These are phyloP conservation scores for Pouteria glomerata DNA, from an alignment of 148 eudicot genomes.

Conservation along the genomic window DNA sequence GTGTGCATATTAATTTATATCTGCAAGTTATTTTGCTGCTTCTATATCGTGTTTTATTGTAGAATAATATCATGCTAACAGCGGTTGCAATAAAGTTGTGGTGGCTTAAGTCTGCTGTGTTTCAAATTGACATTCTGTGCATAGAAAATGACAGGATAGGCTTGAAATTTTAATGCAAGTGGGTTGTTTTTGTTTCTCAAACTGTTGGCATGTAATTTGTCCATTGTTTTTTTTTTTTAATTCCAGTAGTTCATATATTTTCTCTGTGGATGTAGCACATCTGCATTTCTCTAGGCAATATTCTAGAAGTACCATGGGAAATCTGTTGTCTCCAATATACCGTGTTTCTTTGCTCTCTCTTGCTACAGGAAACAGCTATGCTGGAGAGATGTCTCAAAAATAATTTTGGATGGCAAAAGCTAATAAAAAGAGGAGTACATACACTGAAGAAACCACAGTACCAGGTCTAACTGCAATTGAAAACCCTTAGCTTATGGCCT, in stretches of 20 bases:
- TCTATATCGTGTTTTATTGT: neutral
- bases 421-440: slow-evolving; percentile 84
- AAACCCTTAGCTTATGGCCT: neutral
- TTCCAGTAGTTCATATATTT: neutral
- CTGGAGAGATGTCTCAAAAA: slow-evolving; percentile 58
- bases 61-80: neutral
- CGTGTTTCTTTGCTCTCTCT: slow-evolving; percentile 1
- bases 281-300: neutral
- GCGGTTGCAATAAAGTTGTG: neutral
- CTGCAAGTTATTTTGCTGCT: neutral
- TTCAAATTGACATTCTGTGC: neutral
- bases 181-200: neutral
- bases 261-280: neutral
- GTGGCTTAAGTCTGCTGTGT: neutral
- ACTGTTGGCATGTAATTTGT: neutral
- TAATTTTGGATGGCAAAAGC: slow-evolving; percentile 76
- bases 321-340: neutral
- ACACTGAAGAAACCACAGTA: slow-evolving; percentile 81
- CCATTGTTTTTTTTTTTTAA: neutral
- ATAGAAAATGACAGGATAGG: neutral
- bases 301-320: neutral
- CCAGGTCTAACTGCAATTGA: slow-evolving; percentile 48
- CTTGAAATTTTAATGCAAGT: no score
- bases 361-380: slow-evolving; percentile 52
- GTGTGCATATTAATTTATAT: slow-evolving; percentile 17